Percentiles rank a stretch among this genome's conserved stretches.
These are phyloP conservation scores for Trichoderma orchidacearum DNA, from an alignment of 495 filamentous ascomycete species.

Conservation along the genomic window DNA sequence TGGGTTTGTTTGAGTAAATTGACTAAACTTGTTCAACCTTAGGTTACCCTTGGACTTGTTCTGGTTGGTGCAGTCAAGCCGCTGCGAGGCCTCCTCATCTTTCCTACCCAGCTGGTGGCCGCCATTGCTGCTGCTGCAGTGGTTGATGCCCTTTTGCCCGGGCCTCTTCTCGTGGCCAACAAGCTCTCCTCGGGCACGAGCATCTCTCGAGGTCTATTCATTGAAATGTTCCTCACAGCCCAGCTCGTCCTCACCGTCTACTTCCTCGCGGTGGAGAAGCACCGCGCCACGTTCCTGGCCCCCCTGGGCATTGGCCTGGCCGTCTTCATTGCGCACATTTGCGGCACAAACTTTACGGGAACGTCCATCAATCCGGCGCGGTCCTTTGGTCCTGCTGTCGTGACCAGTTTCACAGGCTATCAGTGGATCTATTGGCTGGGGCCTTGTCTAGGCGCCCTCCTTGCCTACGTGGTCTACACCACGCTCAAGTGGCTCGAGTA, in stretches of 20 bases:
- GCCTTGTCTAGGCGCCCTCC: constrained; percentile 24
- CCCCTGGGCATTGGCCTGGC: constrained; percentile 40
- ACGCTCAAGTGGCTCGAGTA: constrained; percentile 47
- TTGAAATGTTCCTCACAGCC: constrained; percentile 39
- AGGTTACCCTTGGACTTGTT: constrained; percentile 29
- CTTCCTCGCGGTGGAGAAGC: constrained; percentile 44
- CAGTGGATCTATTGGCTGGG: constrained; percentile 49
- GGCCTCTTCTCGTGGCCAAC: constrained; percentile 29
- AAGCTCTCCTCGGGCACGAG: constrained; percentile 25
- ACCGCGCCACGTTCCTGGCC: constrained; percentile 36
- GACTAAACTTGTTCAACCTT: neutral
- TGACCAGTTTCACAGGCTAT: constrained; percentile 45
- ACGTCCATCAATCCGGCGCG: constrained; percentile 62
- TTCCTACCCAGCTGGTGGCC: constrained; percentile 34
- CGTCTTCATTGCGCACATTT: constrained; percentile 37
- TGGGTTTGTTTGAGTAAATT: too few species aligned
- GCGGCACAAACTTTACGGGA: constrained; percentile 57
- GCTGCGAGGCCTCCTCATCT: constrained; percentile 26
- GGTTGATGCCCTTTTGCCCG: constrained; percentile 30
- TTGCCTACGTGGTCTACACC: constrained; percentile 45
- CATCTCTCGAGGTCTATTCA: constrained; percentile 34
- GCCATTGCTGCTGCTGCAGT: constrained; percentile 33
- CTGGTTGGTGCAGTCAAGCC: constrained; percentile 32
- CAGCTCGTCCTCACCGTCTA: constrained; percentile 42
- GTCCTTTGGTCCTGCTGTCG: constrained; percentile 56